phyloP scores from a whole-genome alignment of 768 basidiomycete genomes.

The Pleurotus tuber-regium region DNA sequence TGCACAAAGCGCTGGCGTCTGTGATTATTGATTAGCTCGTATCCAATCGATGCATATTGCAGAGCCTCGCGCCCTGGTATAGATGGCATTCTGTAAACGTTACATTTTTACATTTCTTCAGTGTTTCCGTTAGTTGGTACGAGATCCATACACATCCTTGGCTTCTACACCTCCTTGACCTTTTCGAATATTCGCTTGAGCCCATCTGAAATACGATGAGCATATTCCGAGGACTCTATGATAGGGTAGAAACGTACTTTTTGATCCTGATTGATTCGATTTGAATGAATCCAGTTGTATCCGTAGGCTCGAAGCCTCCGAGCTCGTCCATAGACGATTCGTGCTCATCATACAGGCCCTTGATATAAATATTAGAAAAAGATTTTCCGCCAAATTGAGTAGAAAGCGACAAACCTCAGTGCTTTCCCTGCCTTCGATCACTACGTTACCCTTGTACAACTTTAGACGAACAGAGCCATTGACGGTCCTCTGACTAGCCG shows the following conservation, averaged over 20 bases:
- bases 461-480: conserved; percentile 90
- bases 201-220: conserved; percentile 56
- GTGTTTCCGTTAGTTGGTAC: conserved; percentile 32
- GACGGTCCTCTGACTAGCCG: conserved; percentile 93
- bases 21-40: too few relatives aligned
- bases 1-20: too few relatives aligned
- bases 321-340: conserved; percentile 99
- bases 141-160: conserved; percentile 76
- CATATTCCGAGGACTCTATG: conserved; percentile 5
- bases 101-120: not conserved
- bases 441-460: conserved; percentile 94
- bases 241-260: conserved; percentile 55
- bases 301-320: conserved; percentile 95
- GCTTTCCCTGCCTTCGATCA: conserved; percentile 89
- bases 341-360: conserved; percentile 94
- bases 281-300: conserved; percentile 94
- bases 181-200: conserved; percentile 80
- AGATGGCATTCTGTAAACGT: too few relatives aligned
- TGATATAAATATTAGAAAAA: too few relatives aligned
- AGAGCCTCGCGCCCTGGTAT: too few relatives aligned
- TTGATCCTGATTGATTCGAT: conserved; percentile 98
- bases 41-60: too few relatives aligned
- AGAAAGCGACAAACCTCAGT: conserved; percentile 64
- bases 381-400: too few relatives aligned
- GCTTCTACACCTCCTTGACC: conserved; percentile 77